Evolutionary conservation across 2,329 filamentous ascomycete genomes (phyloP).

Genomic region (Aspergillus novoparasiticus): DNA sequence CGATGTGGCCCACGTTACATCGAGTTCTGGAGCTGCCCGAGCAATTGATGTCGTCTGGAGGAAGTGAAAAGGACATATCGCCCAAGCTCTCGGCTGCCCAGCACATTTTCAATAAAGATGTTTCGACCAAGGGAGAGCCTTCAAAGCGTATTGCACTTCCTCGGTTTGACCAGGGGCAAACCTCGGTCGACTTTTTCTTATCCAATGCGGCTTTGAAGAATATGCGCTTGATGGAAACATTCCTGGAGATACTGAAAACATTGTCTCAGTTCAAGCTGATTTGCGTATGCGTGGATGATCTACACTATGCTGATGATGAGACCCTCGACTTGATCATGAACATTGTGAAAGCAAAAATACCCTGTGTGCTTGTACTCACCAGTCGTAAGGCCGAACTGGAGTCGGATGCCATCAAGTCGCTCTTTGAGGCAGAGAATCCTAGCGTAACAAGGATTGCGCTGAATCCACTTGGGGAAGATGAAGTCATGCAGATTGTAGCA

Average conservation of each 20-base stretch:
- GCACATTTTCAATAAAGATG: conserved; percentile 32
- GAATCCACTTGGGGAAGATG: conserved; percentile 71
- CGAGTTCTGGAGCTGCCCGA: conserved; percentile 65
- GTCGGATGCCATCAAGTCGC: conserved; percentile 43
- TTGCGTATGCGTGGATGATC: conserved; percentile 83
- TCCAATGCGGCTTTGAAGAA: conserved; percentile 48
- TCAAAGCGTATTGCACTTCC: conserved; percentile 35
- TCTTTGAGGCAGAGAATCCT: conserved; percentile 53
- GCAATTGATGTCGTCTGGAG: conserved; percentile 56
- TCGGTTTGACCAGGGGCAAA: conserved; percentile 39
- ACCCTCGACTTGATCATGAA: conserved; percentile 80
- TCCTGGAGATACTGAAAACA: conserved; percentile 80
- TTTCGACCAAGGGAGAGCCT: conserved; percentile 31
- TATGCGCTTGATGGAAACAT: conserved; percentile 81
- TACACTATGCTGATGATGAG: conserved; percentile 88
- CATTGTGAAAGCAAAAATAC: conserved; percentile 76
- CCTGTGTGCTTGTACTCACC: conserved; percentile 80
- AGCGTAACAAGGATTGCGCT: conserved; percentile 72
- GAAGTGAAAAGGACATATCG: conserved; percentile 37
- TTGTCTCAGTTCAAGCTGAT: conserved; percentile 84
- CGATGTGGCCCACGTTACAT: conserved; percentile 61
- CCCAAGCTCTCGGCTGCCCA: conserved; percentile 31
- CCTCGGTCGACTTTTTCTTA: conserved; percentile 40
- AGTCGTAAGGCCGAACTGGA: conserved; percentile 69
- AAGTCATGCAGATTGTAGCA: conserved; percentile 81